These are phyloP conservation scores for Suhomyces sp. DNA, from an alignment of 805 yeast species.

Conservation along the genomic window DNA sequence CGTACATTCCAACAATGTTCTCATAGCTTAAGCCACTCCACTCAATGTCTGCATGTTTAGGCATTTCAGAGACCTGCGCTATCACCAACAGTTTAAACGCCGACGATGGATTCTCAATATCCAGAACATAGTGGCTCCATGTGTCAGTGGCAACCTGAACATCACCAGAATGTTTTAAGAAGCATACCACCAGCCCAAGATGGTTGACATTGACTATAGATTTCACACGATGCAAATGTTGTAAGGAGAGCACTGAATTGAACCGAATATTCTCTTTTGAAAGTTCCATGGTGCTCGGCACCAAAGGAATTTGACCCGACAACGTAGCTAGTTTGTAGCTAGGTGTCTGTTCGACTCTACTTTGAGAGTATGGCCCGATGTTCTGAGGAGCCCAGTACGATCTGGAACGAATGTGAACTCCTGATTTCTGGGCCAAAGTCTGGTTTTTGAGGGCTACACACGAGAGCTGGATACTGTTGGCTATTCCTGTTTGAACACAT, in stretches of 20 bases:
- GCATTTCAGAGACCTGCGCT: conserved; percentile 56
- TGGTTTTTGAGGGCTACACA: conserved; percentile 44
- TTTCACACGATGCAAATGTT: conserved; percentile 68
- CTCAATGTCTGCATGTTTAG: conserved; percentile 63
- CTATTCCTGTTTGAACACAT: conserved; percentile 65
- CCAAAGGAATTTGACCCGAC: conserved; percentile 89
- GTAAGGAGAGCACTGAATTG: conserved; percentile 59
- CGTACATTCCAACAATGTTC: conserved; percentile 32
- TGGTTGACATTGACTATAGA: conserved; percentile 46
- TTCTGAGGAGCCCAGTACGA: conserved; percentile 99
- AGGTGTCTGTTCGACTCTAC: conserved; percentile 45
- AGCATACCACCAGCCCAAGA: conserved; percentile 54
- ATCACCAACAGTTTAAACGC: conserved; percentile 38
- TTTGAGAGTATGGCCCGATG: conserved; percentile 96
- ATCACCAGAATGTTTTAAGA: conserved; percentile 36
- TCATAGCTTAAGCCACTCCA: conserved; percentile 68
- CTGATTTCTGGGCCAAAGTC: conserved; percentile 40
- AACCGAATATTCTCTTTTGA: conserved; percentile 9
- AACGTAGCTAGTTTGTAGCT: conserved; percentile 51
- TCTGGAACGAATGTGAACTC: conserved; percentile 87
- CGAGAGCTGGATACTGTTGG: conserved; percentile 55
- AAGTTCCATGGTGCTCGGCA: conserved; percentile 68
- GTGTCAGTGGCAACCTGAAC: conserved; percentile 30
- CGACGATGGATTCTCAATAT: conserved; percentile 13
- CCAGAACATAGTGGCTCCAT: conserved; percentile 45